phyloP scores from a whole-genome alignment of 495 filamentous ascomycete genomes.

The Penicillium herquei region DNA sequence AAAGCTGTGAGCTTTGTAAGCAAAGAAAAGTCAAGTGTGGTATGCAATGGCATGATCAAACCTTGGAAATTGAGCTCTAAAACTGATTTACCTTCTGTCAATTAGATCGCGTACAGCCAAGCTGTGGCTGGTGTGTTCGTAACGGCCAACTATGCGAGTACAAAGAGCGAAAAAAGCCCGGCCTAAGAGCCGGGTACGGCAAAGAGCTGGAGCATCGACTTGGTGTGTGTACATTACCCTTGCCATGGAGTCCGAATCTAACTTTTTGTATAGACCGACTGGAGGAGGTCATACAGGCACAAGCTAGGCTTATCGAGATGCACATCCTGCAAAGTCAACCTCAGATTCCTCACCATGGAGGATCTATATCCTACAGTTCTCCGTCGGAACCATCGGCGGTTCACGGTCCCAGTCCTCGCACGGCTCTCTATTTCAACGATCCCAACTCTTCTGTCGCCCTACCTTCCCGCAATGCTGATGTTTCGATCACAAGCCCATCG shows the following conservation, averaged over 20 bases:
- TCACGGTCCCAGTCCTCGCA: conserved; percentile 37
- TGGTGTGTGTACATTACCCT: conserved; percentile 22
- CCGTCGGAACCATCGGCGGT: conserved; percentile 42
- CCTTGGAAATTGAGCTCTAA: not conserved
- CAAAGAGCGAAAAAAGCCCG: conserved; percentile 82
- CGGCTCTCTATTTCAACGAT: conserved; percentile 39
- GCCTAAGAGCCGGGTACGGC: conserved; percentile 80
- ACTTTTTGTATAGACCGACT: conserved; percentile 37
- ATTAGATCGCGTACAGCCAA: conserved; percentile 69
- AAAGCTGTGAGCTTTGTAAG: conserved; percentile 78
- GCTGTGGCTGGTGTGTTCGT: conserved; percentile 83
- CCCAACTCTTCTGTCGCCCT: conserved; percentile 24
- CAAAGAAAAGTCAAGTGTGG: conserved; percentile 82
- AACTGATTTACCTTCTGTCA: not conserved
- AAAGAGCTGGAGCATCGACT: conserved; percentile 83
- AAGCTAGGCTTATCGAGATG: conserved; percentile 48
- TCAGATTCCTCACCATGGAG: conserved; percentile 21
- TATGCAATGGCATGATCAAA: conserved; percentile 16
- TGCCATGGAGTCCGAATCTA: not conserved
- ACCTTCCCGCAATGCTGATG: conserved; percentile 29
- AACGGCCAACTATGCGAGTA: conserved; percentile 79
- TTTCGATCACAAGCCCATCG: conserved; percentile 37
- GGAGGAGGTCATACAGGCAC: conserved; percentile 47
- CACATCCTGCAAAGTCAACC: conserved; percentile 44
- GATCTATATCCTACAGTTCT: conserved; percentile 39